Conservation (phyloP, 139 green algal genomes). For the Coelastrella sp. region DNA sequence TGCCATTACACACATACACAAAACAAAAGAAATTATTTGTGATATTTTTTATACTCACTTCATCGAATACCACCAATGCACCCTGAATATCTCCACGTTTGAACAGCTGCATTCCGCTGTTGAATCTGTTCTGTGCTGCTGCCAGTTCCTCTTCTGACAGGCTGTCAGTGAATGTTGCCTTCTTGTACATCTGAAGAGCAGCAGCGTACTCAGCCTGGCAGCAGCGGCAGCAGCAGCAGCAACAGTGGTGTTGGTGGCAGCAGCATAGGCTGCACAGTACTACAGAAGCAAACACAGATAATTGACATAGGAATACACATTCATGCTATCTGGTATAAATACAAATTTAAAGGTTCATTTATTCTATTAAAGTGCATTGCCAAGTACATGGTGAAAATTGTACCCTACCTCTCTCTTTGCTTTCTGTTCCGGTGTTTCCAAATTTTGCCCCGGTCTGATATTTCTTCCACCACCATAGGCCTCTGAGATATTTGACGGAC, state of each 20-base stretch:
- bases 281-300: too few relatives aligned
- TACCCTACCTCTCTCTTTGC: constrained; percentile 33
- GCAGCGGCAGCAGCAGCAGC: constrained; percentile 22
- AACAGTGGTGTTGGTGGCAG: background rate
- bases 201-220: constrained; percentile 45
- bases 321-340: too few relatives aligned
- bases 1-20: too few relatives aligned
- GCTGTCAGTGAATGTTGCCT: constrained; percentile 42
- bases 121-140: constrained; percentile 36
- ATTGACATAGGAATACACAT: too few relatives aligned
- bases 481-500: constrained; percentile 86
- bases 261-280: background rate
- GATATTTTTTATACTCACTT: constrained; percentile 12
- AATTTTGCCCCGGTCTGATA: constrained; percentile 80
- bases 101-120: constrained; percentile 37
- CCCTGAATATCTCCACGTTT: constrained; percentile 28
- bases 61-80: constrained; percentile 35
- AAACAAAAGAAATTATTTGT: background rate
- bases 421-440: constrained; percentile 62
- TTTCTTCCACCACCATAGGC: constrained; percentile 81
- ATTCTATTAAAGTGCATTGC: too few relatives aligned
- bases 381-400: background rate
- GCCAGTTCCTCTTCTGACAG: constrained; percentile 7
- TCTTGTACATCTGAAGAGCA: constrained; percentile 56
- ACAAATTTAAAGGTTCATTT: too few relatives aligned